Evolutionary conservation across 192 early-diverging fungal genomes (phyloP).

Genomic region (Polychytrium aggregatum): DNA sequence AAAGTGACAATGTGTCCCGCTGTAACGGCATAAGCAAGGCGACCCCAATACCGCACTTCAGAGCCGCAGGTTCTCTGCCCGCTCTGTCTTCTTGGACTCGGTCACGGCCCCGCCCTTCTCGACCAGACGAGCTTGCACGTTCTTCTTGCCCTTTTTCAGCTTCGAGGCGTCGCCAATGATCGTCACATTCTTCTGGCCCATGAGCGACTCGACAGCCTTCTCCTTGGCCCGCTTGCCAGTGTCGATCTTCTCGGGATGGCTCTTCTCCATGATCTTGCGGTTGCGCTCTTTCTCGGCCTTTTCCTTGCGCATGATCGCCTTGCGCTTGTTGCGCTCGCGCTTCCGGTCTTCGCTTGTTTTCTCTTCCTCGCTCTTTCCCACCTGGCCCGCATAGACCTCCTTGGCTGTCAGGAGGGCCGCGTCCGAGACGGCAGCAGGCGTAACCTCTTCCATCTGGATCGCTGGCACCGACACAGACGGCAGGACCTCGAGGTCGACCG

Average conservation of each 20-base stretch:
- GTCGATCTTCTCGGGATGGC: conserved; percentile 22
- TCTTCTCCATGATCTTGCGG: conserved; percentile 26
- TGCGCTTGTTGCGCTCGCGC: conserved; percentile 51
- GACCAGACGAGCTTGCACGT: conserved; percentile 24
- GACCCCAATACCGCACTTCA: neutral
- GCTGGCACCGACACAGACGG: conserved; percentile 57
- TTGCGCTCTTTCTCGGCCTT: conserved; percentile 25
- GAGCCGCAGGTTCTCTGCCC: conserved; percentile 18
- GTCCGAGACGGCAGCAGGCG: conserved; percentile 73
- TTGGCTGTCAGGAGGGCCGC: conserved; percentile 75
- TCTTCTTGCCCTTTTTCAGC: conserved; percentile 22
- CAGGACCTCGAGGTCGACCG: conserved; percentile 61
- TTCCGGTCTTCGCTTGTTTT: conserved; percentile 67
- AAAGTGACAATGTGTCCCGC: too few species aligned
- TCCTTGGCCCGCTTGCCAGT: conserved; percentile 27
- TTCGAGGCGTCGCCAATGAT: conserved; percentile 34
- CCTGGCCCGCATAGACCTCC: conserved; percentile 74
- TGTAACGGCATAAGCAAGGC: too few species aligned
- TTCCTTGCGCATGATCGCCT: conserved; percentile 56
- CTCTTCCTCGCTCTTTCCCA: conserved; percentile 69
- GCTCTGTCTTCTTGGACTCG: conserved; percentile 12
- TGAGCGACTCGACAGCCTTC: conserved; percentile 47
- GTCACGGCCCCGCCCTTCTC: conserved; percentile 29
- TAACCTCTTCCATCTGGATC: conserved; percentile 89
- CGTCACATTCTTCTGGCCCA: conserved; percentile 53